Evolutionary conservation across 192 early-diverging fungal genomes (phyloP), one percentile per base, ranked within the genome.

Genomic region (Coemansia sp.): DNA sequence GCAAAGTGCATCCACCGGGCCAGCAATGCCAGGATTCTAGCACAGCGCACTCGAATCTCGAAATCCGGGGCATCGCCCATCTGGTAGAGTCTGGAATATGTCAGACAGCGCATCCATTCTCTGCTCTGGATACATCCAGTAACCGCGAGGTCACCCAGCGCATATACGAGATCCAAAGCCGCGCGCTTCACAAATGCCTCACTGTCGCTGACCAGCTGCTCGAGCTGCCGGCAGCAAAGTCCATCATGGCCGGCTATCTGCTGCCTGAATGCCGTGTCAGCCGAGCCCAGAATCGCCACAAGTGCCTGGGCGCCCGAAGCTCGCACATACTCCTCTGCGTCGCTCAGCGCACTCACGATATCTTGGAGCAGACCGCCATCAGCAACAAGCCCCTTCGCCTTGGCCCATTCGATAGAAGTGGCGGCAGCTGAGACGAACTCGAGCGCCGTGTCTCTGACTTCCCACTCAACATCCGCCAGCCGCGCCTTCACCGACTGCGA

Each of bases 131-230:
- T 11, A 11, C n/a, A 15, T 25, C 43, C 20, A 5, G 14, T 41
- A 7, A 42, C 49, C 1, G 67, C 45, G 9, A 45, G 49, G 15
- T 27, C 10, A 6, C 51, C 65, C 24, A 76, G 39, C 0, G 67
- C 67, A 19, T 22, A 60, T 6, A 76, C 46, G 3, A 78, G 56
- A 3, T 79, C 76, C 20, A 76, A 22, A 0, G 76, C 73, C 1
- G 76, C 82, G 4, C 82, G 69, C 12, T 62, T 64, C 25, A 84
- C 82, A 73, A 84, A 69, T 11, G 82, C 82, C 38, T 84, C 82
- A 19, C 66, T 57, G 61, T 84, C 82, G 37, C 0, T 35, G 1
- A 83, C 15, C 20, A 83, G 64, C 29, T 29, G 36, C 32, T 27
- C 29, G 19, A 73, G 57, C 0, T 42, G 38, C 19, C 15, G 17